A percentile compares a stretch with the other conserved stretches of the same genome.
These are phyloP conservation scores for Nitzschia inconspicua DNA, from an alignment of 108 stramenopile genomes.

Conservation along the genomic window DNA sequence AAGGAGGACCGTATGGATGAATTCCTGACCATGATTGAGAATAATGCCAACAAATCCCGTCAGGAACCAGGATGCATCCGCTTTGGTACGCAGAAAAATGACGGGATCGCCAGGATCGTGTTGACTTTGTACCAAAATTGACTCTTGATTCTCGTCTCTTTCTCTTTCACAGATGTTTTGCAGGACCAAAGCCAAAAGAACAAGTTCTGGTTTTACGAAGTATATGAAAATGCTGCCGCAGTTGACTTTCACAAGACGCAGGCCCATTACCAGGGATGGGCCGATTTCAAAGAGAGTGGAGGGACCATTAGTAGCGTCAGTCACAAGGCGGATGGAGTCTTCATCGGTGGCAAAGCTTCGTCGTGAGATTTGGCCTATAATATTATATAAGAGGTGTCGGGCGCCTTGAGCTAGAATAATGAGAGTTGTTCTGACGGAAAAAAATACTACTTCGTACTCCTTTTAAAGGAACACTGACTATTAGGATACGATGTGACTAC, in stretches of 20 bases:
- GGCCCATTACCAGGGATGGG: conserved; percentile 77
- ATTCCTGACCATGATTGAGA: conserved; percentile 75
- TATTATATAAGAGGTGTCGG: too few relatives aligned
- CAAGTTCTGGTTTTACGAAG: conserved; percentile 85
- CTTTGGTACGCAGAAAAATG: conserved; percentile 50
- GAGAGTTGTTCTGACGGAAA: too few relatives aligned
- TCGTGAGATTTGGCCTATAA: too few relatives aligned
- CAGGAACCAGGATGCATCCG: conserved; percentile 81
- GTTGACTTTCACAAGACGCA: conserved; percentile 83
- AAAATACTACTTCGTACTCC: too few relatives aligned
- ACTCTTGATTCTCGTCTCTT: neutral
- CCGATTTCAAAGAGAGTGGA: conserved; percentile 78
- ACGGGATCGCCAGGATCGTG: neutral
- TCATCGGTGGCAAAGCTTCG: conserved; percentile 31
- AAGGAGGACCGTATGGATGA: conserved; percentile 77
- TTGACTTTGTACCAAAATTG: neutral
- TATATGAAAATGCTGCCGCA: conserved; percentile 64
- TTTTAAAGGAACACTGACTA: too few relatives aligned
- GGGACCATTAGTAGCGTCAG: conserved; percentile 63
- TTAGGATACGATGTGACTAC: too few relatives aligned
- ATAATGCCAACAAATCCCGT: conserved; percentile 67
- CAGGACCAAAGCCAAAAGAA: conserved; percentile 60
- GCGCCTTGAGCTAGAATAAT: too few relatives aligned
- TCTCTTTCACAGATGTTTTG: conserved; percentile 55
- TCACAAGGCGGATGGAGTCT: conserved; percentile 72